phyloP scores from a whole-genome alignment of 441 rosid genomes.

The Manihot esculenta region DNA sequence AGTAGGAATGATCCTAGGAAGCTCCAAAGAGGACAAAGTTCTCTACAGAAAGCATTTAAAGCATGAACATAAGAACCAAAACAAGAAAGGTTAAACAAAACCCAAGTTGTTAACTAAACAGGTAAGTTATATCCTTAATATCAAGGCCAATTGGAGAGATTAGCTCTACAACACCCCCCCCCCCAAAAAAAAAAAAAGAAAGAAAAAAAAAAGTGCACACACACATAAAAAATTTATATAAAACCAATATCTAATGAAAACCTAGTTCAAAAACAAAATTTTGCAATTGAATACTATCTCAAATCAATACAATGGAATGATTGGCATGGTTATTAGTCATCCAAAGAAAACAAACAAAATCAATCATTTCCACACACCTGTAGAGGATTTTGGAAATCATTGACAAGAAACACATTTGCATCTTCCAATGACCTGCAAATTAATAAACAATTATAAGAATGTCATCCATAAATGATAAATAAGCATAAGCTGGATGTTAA shows the following conservation, averaged over 20 bases:
- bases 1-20: slow-evolving; percentile 74
- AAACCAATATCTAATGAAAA: neutral
- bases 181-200: no score
- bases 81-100: slow-evolving; percentile 10
- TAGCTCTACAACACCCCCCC: no score
- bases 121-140: neutral
- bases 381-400: slow-evolving; percentile 82
- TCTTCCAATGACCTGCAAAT: slow-evolving; percentile 79
- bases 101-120: slow-evolving; percentile 4
- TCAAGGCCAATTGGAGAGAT: neutral
- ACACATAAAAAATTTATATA: no score
- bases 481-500: slow-evolving; percentile 11
- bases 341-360: slow-evolving; percentile 9
- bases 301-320: slow-evolving; percentile 12
- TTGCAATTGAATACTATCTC: slow-evolving; percentile 11
- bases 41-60: slow-evolving; percentile 48
- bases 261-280: neutral
- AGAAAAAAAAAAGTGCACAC: no score
- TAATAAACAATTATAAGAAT: slow-evolving; percentile 12
- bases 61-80: slow-evolving; percentile 8
- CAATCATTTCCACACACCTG: slow-evolving; percentile 52
- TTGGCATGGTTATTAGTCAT: neutral
- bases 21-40: slow-evolving; percentile 91
- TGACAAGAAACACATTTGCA: slow-evolving; percentile 86
- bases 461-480: neutral